Percentiles rank a stretch among this genome's conserved stretches.
Evolutionary conservation across 2,329 filamentous ascomycete genomes (phyloP).

Genomic region (Colletotrichum sp.): DNA sequence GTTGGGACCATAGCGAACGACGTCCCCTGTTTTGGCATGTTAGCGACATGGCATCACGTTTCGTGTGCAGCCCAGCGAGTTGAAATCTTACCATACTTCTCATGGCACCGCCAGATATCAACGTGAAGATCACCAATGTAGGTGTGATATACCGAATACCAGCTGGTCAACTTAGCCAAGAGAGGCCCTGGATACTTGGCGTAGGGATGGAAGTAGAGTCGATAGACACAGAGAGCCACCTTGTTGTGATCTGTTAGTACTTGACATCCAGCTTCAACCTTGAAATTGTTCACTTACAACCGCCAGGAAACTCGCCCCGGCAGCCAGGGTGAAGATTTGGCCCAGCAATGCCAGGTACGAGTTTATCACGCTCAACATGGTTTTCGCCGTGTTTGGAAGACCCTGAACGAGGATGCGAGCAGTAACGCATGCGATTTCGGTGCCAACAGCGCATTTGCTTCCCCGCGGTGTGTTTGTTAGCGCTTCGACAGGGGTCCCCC

Average conservation of each 20-base stretch:
- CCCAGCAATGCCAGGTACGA: background rate
- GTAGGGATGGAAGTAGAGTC: slow-evolving; percentile 1
- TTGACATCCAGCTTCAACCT: background rate
- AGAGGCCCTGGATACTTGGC: slow-evolving; percentile 4
- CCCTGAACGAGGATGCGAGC: background rate
- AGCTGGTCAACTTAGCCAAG: slow-evolving; percentile 1
- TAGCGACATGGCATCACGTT: background rate
- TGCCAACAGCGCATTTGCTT: background rate
- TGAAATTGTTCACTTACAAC: background rate
- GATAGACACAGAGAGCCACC: background rate
- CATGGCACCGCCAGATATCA: slow-evolving; percentile 9
- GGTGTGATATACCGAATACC: background rate
- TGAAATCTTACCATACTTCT: background rate
- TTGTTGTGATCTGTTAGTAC: background rate
- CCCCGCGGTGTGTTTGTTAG: background rate
- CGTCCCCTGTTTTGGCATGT: background rate
- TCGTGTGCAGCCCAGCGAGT: background rate
- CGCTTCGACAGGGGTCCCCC: background rate
- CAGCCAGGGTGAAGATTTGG: background rate
- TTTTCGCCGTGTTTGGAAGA: background rate
- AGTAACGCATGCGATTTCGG: background rate
- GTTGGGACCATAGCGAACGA: slow-evolving; percentile 6
- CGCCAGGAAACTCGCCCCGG: background rate
- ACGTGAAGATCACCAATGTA: slow-evolving; percentile 2
- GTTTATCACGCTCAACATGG: background rate